These are phyloP conservation scores for Phytopythium sindhum DNA, from an alignment of 352 stramenopile species.

Conservation along the genomic window DNA sequence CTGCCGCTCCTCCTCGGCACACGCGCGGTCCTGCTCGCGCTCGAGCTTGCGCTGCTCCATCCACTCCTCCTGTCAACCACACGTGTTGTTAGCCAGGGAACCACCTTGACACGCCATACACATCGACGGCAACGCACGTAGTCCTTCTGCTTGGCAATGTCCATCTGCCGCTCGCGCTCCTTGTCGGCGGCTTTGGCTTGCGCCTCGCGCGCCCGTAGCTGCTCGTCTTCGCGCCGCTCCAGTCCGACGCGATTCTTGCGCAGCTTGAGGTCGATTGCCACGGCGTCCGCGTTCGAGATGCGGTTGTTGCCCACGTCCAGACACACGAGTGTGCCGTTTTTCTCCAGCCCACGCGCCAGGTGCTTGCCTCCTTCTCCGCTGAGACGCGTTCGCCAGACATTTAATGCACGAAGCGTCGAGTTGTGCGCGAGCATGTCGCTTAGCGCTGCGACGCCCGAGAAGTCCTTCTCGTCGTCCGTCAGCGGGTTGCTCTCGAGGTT, in stretches of 20 bases:
- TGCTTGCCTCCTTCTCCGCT: conserved; percentile 65
- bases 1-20: conserved; percentile 47
- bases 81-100: conserved; percentile 7
- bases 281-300: conserved; percentile 45
- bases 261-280: conserved; percentile 44
- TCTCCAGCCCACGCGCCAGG: conserved; percentile 46
- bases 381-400: conserved; percentile 72
- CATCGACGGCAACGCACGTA: conserved; percentile 28
- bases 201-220: conserved; percentile 38
- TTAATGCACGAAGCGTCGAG: conserved; percentile 57
- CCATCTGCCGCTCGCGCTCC: conserved; percentile 45
- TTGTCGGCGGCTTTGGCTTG: conserved; percentile 50
- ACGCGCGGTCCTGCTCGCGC: conserved; percentile 40
- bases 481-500: conserved; percentile 80
- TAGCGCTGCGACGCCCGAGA: conserved; percentile 52
- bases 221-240: conserved; percentile 37
- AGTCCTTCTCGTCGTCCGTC: conserved; percentile 76
- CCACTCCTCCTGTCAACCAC: conserved; percentile 51
- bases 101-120: neutral
- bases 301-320: conserved; percentile 84
- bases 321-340: conserved; percentile 58
- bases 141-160: conserved; percentile 45
- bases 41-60: conserved; percentile 73
- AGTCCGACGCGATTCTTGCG: conserved; percentile 47
- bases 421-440: conserved; percentile 58